These are phyloP conservation scores for Trichoderma hamatum DNA, from an alignment of 2,329 filamentous ascomycete genomes.

Conservation along the genomic window DNA sequence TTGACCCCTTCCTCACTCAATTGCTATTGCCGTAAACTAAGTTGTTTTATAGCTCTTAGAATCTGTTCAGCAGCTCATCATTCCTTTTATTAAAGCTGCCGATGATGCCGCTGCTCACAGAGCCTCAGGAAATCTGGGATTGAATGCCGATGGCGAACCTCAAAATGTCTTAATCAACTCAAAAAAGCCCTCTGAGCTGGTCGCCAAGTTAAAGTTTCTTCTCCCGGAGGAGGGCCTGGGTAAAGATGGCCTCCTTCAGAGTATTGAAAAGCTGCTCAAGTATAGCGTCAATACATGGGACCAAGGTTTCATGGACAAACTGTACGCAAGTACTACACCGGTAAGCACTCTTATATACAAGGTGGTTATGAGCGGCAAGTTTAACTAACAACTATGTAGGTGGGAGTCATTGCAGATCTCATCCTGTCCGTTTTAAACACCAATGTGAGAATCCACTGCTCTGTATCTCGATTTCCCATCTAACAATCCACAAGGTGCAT, in stretches of 20 bases:
- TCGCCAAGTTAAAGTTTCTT: slow-evolving; percentile 58
- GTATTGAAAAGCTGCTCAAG: slow-evolving; percentile 70
- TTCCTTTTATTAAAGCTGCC: slow-evolving; percentile 71
- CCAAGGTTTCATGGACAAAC: slow-evolving; percentile 93
- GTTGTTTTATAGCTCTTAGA: slow-evolving; percentile 60
- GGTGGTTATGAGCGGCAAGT: neutral
- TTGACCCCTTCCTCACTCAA: neutral
- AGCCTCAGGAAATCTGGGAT: slow-evolving; percentile 52
- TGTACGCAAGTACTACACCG: slow-evolving; percentile 88
- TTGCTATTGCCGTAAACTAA: neutral
- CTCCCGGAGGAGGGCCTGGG: slow-evolving; percentile 63
- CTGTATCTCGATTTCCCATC: neutral
- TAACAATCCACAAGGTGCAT: slow-evolving; percentile 61
- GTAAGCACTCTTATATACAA: slow-evolving; percentile 45
- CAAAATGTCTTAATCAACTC: slow-evolving; percentile 66
- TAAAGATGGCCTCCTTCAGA: slow-evolving; percentile 73
- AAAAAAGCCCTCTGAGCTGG: slow-evolving; percentile 60
- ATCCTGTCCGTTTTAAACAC: slow-evolving; percentile 87
- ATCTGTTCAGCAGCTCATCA: slow-evolving; percentile 67
- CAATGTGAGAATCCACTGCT: slow-evolving; percentile 59
- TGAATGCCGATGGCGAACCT: slow-evolving; percentile 43
- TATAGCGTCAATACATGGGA: slow-evolving; percentile 99
- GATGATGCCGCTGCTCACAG: slow-evolving; percentile 63
- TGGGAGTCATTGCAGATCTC: slow-evolving; percentile 83
- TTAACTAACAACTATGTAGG: slow-evolving; percentile 45